Conservation (phyloP, 1,139 yeast genomes). For the Suhomyces kunorum region DNA sequence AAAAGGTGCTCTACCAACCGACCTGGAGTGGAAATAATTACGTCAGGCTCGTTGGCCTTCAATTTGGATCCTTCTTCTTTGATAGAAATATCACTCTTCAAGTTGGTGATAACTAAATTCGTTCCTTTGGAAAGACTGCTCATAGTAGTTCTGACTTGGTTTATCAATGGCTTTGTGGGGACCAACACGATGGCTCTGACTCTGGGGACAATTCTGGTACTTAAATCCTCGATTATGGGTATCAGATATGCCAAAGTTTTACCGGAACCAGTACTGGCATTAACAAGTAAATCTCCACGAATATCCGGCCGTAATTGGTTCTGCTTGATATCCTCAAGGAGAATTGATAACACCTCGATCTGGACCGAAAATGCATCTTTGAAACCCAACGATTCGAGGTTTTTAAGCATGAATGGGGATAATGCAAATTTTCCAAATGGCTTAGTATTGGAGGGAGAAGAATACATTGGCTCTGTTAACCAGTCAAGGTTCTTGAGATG, state of each 20-base stretch:
- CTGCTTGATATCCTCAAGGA: conserved; percentile 51
- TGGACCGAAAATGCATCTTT: conserved; percentile 77
- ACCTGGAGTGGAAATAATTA: conserved; percentile 87
- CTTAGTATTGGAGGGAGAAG: conserved; percentile 43
- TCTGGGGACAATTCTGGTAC: conserved; percentile 66
- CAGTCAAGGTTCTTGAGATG: conserved; percentile 55
- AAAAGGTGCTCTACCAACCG: conserved; percentile 85
- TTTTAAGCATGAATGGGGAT: conserved; percentile 45
- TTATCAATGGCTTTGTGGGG: conserved; percentile 86
- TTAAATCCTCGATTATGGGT: conserved; percentile 74
- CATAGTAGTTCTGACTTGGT: conserved; percentile 74
- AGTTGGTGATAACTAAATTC: conserved; percentile 57
- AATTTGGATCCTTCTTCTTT: conserved; percentile 63
- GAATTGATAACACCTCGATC: conserved; percentile 58
- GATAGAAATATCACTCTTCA: conserved; percentile 61
- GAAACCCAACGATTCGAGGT: conserved; percentile 49
- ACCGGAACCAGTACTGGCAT: conserved; percentile 97
- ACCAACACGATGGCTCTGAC: conserved; percentile 77
- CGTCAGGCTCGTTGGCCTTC: conserved; percentile 60
- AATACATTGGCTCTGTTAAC: conserved; percentile 65
- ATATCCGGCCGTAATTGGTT: conserved; percentile 58
- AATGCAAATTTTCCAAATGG: conserved; percentile 46
- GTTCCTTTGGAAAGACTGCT: conserved; percentile 65
- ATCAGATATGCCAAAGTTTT: conserved; percentile 88
- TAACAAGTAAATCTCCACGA: conserved; percentile 77